Base-by-base conservation (phyloP, 768 basidiomycete species). In the Pluteus cervinus region DNA sequence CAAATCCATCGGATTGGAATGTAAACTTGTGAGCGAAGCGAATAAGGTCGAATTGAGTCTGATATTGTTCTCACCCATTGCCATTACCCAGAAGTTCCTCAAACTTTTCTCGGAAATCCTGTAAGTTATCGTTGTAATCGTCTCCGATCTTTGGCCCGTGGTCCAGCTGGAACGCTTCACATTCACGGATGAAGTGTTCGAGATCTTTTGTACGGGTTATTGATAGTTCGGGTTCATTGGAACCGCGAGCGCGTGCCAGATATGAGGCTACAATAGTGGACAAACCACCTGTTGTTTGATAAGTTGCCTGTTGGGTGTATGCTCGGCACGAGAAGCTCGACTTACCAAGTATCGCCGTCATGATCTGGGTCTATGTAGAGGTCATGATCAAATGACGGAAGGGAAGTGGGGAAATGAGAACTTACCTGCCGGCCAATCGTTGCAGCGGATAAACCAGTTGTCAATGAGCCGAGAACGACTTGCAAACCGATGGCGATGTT, bases 261-360 rank as follows among this genome's bases (percentile, higher is more conserved):
- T 81, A 86, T 2, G 82, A 79, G 12, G 84, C 82, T 10, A 79
- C 69, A 14, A 86, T 15, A 0, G 84, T 87, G 3, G 82, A 56
- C 8, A 81, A 40, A n/a, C 76, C 83, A 22, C 85, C 80, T 76
- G 16, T 40, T 31, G 36, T 24, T 6, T 4, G 12, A 12, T 36
- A 29, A 29, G 26, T 20, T 15, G 29, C 24, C 10, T 6, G 18
- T 24, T 18, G 11, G 11, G n/a, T n/a, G n/a, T n/a, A n/a, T n/a
- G 31, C 20, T 23, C 24, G 39, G 31, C 18, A 25, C 17, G 16
- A 24, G 8, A 14, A 4, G 14, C 23, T 11, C 29, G 11, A 40
- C 54, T 23, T 46, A 67, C 65, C 68, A 23, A 67, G 53, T 20
- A 68, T 47, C 16, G 62, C 53, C 8, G 64, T 65, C 40, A 50